phyloP scores from a whole-genome alignment of 163 green algal species.

The Scenedesmus sp. region DNA sequence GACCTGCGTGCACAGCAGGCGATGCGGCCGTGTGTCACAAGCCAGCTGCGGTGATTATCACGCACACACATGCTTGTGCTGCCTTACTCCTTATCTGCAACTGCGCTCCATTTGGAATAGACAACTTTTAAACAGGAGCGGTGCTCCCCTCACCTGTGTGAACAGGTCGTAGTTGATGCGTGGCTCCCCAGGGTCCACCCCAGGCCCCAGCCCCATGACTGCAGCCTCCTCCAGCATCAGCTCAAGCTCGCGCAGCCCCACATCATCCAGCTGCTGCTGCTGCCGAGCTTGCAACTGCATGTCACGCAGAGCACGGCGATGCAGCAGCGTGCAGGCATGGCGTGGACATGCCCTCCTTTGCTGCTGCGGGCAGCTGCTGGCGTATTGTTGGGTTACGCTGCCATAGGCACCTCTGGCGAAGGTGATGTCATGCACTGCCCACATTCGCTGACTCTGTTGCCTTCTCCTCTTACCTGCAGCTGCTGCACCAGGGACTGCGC shows the following conservation, averaged over 20 bases:
- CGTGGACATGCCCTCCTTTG: background rate
- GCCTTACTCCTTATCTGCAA: too few species aligned
- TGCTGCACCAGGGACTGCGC: conserved; percentile 23
- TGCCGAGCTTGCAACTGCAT: background rate
- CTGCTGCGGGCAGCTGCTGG: too few species aligned
- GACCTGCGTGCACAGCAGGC: conserved; percentile 39
- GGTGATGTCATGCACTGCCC: too few species aligned
- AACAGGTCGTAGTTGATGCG: conserved; percentile 74
- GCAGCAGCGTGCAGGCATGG: background rate
- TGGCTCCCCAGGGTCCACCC: conserved; percentile 42
- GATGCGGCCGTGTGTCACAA: background rate
- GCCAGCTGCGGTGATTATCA: too few species aligned
- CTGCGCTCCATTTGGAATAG: too few species aligned
- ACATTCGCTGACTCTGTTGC: background rate
- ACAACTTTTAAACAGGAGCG: too few species aligned
- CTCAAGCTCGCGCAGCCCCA: conserved; percentile 54
- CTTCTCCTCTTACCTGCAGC: background rate
- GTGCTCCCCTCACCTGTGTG: background rate
- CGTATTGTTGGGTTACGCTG: too few species aligned
- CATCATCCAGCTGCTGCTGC: conserved; percentile 29
- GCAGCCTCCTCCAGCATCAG: conserved; percentile 58
- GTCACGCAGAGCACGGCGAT: too few species aligned
- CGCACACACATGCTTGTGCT: too few species aligned
- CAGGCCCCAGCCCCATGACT: conserved; percentile 15
- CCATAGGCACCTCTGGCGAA: too few species aligned